Percentiles rank a stretch among this genome's conserved stretches.
These are phyloP conservation scores for Parastagonospora avenae DNA, from an alignment of 2,329 filamentous ascomycete genomes.

Conservation along the genomic window DNA sequence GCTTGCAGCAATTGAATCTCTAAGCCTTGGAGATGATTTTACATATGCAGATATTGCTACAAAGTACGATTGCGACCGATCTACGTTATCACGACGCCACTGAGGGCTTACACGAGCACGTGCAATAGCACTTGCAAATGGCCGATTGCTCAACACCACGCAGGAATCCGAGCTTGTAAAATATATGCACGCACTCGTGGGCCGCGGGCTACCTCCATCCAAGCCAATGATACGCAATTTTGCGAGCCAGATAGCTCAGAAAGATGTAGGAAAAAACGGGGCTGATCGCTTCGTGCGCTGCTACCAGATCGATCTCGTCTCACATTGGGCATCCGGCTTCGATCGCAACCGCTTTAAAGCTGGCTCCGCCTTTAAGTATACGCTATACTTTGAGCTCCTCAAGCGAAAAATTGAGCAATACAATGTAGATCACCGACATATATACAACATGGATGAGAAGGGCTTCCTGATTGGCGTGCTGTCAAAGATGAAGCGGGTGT, in stretches of 20 bases:
- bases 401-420: constrained; percentile 4
- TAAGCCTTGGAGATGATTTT: not conserved
- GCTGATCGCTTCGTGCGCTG: constrained; percentile 12
- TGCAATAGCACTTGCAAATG: not conserved
- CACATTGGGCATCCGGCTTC: constrained; percentile 16
- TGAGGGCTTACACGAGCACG: not conserved
- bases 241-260: constrained; percentile 11
- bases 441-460: constrained; percentile 12
- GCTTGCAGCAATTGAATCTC: not conserved
- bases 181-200: constrained; percentile 16
- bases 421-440: not conserved
- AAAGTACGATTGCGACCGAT: not conserved
- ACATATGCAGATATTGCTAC: not conserved
- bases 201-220: constrained; percentile 16
- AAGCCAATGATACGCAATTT: constrained; percentile 18
- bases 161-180: constrained; percentile 17
- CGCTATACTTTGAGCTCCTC: constrained; percentile 17
- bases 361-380: constrained; percentile 20
- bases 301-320: constrained; percentile 12
- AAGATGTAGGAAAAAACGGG: constrained; percentile 17
- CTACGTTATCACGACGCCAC: not conserved
- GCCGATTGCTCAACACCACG: constrained; percentile 3
- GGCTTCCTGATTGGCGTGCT: constrained; percentile 7
- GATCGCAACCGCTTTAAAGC: constrained; percentile 19
- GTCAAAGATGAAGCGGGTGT: constrained; percentile 2